Base-by-base conservation (phyloP, 495 filamentous ascomycete species). In the Cercophora samala region DNA sequence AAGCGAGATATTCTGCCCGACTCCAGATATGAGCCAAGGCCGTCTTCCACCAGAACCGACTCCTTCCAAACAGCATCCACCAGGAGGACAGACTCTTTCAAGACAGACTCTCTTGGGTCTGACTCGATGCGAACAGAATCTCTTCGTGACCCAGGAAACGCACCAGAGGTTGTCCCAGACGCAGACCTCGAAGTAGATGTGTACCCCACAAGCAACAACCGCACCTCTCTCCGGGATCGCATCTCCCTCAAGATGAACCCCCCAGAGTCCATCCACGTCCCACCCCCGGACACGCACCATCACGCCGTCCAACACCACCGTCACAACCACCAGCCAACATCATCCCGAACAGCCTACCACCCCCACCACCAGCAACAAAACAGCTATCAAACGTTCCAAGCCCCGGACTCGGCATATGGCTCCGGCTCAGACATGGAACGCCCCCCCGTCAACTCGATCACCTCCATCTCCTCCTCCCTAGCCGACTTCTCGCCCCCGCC, bases 351-450 rank as follows among this genome's bases (percentile, higher is more conserved):
- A 8, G 26, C 26, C 26, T 29, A 29, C 26, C 26, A 29, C 4
- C 4, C 4, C 26, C 26, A 29, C 22, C 18, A 21, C 22, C 53
- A 56, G 26, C 37, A 46, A 8, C 22, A 56, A 21, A 9, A 56
- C 17, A 29, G 15, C n/a, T 62, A 62, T n/a, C 60, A 62, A 22
- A 62, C 60, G 5, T 79, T 78, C 63, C 81, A 79, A 53, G 77
- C 76, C 15, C 74, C 81, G 0, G 81, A 85, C 60, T 85, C 84
- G 8, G 84, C 83, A 1, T 85, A 86, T 61, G 82, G 77, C 18
- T 86, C 83, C 15, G 82, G 77, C 18, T 86, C 83, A 17, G 80
- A 83, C 65, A 74, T 80, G 61, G 84, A 86, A 63, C 77, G 77
- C 23, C 68, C 68, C 1, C 70, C 73, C 3, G 68, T 75, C 32